Evolutionary conservation across 164 flowering plant genomes (phyloP).

Genomic region (Buxus sempervirens): DNA sequence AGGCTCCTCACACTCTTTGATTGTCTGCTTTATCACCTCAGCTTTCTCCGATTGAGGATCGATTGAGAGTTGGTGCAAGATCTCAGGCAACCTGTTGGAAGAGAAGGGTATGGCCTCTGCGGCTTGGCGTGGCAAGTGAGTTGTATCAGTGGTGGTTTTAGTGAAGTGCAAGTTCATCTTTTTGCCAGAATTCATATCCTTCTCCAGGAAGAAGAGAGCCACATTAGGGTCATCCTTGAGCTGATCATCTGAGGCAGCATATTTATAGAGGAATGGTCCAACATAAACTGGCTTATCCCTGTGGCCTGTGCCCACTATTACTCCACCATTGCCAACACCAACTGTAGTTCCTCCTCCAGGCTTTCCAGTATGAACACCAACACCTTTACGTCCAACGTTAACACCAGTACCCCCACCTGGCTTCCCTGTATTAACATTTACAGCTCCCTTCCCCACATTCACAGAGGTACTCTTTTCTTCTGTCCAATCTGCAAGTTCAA

Average conservation of each 20-base stretch:
- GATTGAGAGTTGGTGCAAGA: constrained; percentile 27
- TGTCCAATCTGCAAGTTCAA: constrained; percentile 9
- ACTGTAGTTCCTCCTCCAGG: constrained; percentile 15
- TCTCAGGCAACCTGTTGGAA: constrained; percentile 27
- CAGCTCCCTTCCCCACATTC: constrained; percentile 17
- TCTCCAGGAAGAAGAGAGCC: constrained; percentile 31
- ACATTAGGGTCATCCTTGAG: constrained; percentile 23
- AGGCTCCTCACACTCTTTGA: constrained; percentile 27
- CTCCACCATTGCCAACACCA: constrained; percentile 21
- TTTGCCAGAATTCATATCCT: constrained; percentile 20
- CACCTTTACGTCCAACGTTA: constrained; percentile 14
- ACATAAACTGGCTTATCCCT: constrained; percentile 20
- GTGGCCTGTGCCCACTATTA: constrained; percentile 17
- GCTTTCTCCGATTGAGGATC: constrained; percentile 36
- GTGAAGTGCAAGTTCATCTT: constrained; percentile 26
- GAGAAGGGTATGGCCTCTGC: constrained; percentile 47
- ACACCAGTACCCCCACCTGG: constrained; percentile 15
- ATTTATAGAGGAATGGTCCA: constrained; percentile 5
- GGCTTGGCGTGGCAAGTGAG: constrained; percentile 35
- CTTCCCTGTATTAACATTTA: constrained; percentile 7
- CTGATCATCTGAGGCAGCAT: constrained; percentile 24
- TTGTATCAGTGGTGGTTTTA: constrained; percentile 15
- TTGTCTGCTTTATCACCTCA: constrained; percentile 22
- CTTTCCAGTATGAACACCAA: constrained; percentile 16
- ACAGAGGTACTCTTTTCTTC: constrained; percentile 16